Conservation (phyloP, 23 red algal genomes). For the Agarophyton chilense region DNA sequence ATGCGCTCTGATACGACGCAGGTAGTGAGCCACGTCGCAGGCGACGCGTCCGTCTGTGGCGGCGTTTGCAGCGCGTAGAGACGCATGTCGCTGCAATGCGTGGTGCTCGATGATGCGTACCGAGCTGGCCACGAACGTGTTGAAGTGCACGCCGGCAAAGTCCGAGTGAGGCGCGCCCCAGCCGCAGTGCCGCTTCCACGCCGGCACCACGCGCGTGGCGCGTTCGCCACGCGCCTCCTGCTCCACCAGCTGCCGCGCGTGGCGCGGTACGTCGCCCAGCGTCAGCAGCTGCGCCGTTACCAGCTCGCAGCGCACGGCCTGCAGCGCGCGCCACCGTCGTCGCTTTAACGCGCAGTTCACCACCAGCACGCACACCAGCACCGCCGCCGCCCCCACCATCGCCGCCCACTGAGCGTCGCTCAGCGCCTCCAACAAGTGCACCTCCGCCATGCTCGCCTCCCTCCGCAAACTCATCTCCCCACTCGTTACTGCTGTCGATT, state of each 20-base stretch:
- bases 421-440: background rate
- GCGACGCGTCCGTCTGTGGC: too few species aligned
- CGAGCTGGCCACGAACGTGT: slow-evolving; percentile 55
- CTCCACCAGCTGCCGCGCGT: slow-evolving; percentile 41
- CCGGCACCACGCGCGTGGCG: slow-evolving; percentile 34
- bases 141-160: slow-evolving; percentile 72
- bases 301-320: slow-evolving; percentile 42
- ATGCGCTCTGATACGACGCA: slow-evolving; percentile 1
- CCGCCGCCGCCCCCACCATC: background rate
- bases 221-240: slow-evolving; percentile 36
- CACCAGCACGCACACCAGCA: slow-evolving; percentile 20
- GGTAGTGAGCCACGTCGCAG: slow-evolving; percentile 41
- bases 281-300: slow-evolving; percentile 43
- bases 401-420: background rate
- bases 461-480: background rate
- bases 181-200: slow-evolving; percentile 48
- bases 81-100: slow-evolving; percentile 18
- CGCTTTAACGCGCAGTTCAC: slow-evolving; percentile 48
- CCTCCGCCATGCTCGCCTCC: background rate
- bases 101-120: slow-evolving; percentile 51
- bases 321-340: slow-evolving; percentile 43
- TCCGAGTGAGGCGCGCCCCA: slow-evolving; percentile 49
- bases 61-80: too few species aligned
- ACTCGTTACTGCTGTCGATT: too few species aligned
- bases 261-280: slow-evolving; percentile 44